Base-by-base conservation (phyloP, 2,329 filamentous ascomycete genomes). In the Aureobasidium lini region DNA sequence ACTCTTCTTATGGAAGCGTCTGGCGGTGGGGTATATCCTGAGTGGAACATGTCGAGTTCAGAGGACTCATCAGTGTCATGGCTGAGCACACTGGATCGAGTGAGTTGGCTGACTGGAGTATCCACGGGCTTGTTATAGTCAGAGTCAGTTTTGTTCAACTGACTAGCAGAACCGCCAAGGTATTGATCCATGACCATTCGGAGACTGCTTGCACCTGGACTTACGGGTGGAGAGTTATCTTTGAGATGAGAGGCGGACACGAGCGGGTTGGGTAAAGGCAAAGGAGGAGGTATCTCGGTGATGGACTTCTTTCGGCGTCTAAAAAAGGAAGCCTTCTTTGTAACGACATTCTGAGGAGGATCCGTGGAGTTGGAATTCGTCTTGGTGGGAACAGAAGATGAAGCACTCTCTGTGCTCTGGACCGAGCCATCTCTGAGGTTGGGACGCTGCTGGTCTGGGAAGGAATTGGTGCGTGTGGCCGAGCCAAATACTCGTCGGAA, bases 311-410 rank as follows among this genome's bases (percentile, higher is more conserved):
- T 97, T 63, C 92, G 84, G 61, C 94, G 83, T 63, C 94, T 84
- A 76, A 97, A 97, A 76, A 99, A 97, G 0, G 90, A 93, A 4
- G 90, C 84, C 73, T 96, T 96, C 78, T 96, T 96, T 67, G 89
- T 88, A 54, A 96, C 76, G 3, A 69, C 67, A 37, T 56, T 56
- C 2, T 44, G 52, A 18, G 40, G 52, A 44, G 39, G 40, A 18
- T 44, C 36, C 7, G 31, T 28, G 64, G 42, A 11, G 67, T 23
- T 50, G 39, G 60, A 18, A 6, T 18, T 18, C 5, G 43, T 15
- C 18, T 37, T 39, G 28, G 42, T 2, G 10, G 42, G 18, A 13
- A 34, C 42, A 11, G 43, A 8, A 15, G 53, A 37, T 5, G 43
- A 16, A 31, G 43, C 32, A 23, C 13, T 37, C 15, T 47, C 54